Evolutionary conservation across 2,329 filamentous ascomycete genomes (phyloP), one percentile per base, ranked within the genome.

Genomic region (Neocucurbitaria cava): DNA sequence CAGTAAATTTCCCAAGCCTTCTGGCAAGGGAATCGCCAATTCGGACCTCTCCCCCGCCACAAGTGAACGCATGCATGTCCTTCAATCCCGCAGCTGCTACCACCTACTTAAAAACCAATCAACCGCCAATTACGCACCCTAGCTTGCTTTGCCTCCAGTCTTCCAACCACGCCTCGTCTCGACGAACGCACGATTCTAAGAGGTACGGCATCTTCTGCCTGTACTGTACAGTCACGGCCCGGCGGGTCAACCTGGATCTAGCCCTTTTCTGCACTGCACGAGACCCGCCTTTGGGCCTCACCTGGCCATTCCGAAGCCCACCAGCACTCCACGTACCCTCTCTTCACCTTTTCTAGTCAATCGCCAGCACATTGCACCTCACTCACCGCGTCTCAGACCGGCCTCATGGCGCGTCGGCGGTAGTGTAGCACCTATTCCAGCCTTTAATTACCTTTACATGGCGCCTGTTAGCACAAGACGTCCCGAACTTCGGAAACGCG

Each of bases 251-350:
- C 55, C 55, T 39, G 24, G 52, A 49, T 56, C 61, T 69, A 70
- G 66, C 66, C 68, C 47, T 46, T 57, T 66, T 66, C 54, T 57
- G 66, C 66, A 64, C 44, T 67, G 61, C 66, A 72, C 70, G 65
- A 72, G 70, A 72, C 70, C 66, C 59, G 58, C 53, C 56, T 53
- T 42, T 59, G 56, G 62, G 56, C 65, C 56, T 66, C 63, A 65
- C 53, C 50, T 59, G 49, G 55, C 46, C 44, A 30, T 62, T 54
- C 54, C 51, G 51, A 62, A 55, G 50, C 58, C 54, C 49, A 51
- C 36, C 61, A 63, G 59, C 54, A 52, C 54, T 63, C 68, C 55
- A 61, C 66, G 56, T 65, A 60, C 55, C 59, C 54, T 43, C 50
- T n/a, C n/a, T n/a, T 55, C 64, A 60, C 55, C 59, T 52, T 43